These are phyloP conservation scores for Russula earlei DNA, from an alignment of 768 basidiomycete genomes.

Conservation along the genomic window DNA sequence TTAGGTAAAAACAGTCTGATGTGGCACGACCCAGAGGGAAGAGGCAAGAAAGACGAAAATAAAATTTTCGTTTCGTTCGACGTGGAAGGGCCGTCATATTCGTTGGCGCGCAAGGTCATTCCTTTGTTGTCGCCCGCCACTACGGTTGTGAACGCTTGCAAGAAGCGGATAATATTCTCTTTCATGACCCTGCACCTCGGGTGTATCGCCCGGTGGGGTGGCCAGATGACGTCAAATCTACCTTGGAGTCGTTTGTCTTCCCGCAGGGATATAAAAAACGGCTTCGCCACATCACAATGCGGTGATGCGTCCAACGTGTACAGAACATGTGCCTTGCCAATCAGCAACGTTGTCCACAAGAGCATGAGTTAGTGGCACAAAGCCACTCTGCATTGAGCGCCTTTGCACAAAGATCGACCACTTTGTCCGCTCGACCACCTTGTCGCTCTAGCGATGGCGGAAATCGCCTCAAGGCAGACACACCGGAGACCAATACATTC, in stretches of 20 bases:
- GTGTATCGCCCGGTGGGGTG: background rate
- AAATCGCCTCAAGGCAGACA: constrained; percentile 15
- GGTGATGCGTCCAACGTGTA: background rate
- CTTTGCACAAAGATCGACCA: constrained; percentile 6
- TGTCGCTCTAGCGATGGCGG: constrained; percentile 8
- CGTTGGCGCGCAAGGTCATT: no score
- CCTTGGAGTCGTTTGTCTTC: background rate
- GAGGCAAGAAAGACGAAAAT: no score
- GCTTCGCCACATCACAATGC: background rate
- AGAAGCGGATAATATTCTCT: no score
- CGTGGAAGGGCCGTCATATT: no score
- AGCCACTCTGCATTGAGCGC: background rate
- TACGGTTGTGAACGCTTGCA: no score
- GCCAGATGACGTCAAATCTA: background rate
- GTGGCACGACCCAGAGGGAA: no score
- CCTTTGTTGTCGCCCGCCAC: no score
- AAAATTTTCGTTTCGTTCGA: no score
- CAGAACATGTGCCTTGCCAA: background rate
- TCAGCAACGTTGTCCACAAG: background rate
- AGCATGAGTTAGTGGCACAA: background rate
- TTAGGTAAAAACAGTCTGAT: no score
- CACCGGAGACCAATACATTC: constrained; percentile 3
- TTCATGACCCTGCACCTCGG: background rate
- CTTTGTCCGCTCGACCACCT: constrained; percentile 7
- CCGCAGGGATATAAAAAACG: background rate